A percentile compares a stretch with the other conserved stretches of the same genome.
These are phyloP conservation scores for Capronia coronata DNA, from an alignment of 2,329 filamentous ascomycete genomes.

Conservation along the genomic window DNA sequence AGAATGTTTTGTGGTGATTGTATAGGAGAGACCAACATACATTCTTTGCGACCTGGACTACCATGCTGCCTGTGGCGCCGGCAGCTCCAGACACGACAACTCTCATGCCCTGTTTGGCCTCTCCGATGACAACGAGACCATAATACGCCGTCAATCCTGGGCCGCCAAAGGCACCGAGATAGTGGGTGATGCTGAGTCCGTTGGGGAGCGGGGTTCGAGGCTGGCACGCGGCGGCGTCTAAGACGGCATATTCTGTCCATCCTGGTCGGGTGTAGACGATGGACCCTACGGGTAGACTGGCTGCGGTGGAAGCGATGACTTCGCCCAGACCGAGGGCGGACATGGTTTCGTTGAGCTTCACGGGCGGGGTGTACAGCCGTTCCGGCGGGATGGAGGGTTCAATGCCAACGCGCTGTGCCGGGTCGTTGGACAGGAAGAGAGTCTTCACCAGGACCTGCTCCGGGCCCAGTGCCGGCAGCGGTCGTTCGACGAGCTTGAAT, in stretches of 20 bases:
- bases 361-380: slow-evolving; percentile 44
- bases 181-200: slow-evolving; percentile 34
- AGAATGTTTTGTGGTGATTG: no score
- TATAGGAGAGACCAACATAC: no score
- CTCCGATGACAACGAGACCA: slow-evolving; percentile 61
- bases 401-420: slow-evolving; percentile 49
- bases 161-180: slow-evolving; percentile 33
- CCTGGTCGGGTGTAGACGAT: slow-evolving; percentile 32
- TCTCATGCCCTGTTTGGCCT: slow-evolving; percentile 62
- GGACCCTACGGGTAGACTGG: slow-evolving; percentile 33
- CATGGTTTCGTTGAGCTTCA: slow-evolving; percentile 39
- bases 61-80: slow-evolving; percentile 69
- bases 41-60: slow-evolving; percentile 45
- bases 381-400: slow-evolving; percentile 30
- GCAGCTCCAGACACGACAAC: slow-evolving; percentile 73
- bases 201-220: slow-evolving; percentile 14
- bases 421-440: slow-evolving; percentile 48
- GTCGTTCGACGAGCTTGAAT: slow-evolving; percentile 20
- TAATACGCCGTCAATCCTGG: slow-evolving; percentile 67
- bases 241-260: slow-evolving; percentile 41
- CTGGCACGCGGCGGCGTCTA: slow-evolving; percentile 31
- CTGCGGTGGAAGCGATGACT: slow-evolving; percentile 35
- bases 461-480: slow-evolving; percentile 29
- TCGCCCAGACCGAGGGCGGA: slow-evolving; percentile 33
- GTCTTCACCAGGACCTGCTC: slow-evolving; percentile 44